A percentile compares a stretch with the other conserved stretches of the same genome.
Evolutionary conservation across 768 basidiomycete species (phyloP).

Genomic region (Flagelloscypha sp.): DNA sequence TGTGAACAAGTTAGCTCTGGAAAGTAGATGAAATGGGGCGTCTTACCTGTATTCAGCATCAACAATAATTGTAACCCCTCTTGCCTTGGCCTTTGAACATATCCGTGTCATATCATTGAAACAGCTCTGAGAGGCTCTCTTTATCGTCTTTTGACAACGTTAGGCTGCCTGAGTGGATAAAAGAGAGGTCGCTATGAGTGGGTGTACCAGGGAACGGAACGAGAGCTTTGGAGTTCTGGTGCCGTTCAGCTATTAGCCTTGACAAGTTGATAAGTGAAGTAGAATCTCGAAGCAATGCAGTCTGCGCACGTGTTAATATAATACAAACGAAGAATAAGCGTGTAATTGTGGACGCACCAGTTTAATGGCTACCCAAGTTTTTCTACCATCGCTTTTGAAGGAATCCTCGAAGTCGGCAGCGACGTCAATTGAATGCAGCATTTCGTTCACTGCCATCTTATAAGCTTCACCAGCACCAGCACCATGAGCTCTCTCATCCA

Average conservation of each 20-base stretch:
- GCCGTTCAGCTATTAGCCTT: slow-evolving; percentile 40
- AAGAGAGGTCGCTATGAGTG: slow-evolving; percentile 51
- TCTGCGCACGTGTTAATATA: slow-evolving; percentile 26
- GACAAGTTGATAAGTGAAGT: slow-evolving; percentile 57
- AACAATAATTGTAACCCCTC: slow-evolving; percentile 63
- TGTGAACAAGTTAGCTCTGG: background rate
- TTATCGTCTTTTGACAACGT: slow-evolving; percentile 49
- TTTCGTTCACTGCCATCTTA: slow-evolving; percentile 66
- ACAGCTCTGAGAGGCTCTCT: slow-evolving; percentile 48
- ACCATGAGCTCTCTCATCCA: slow-evolving; percentile 41
- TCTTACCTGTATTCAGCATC: slow-evolving; percentile 77
- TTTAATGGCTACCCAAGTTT: slow-evolving; percentile 84
- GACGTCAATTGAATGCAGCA: slow-evolving; percentile 66
- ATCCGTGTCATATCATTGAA: slow-evolving; percentile 55
- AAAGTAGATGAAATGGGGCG: background rate
- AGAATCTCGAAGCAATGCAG: slow-evolving; percentile 60
- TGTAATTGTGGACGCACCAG: slow-evolving; percentile 38
- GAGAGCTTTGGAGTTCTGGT: slow-evolving; percentile 16
- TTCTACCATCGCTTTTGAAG: slow-evolving; percentile 28
- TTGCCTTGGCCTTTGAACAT: slow-evolving; percentile 50
- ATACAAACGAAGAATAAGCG: slow-evolving; percentile 1
- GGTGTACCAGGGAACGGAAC: slow-evolving; percentile 69
- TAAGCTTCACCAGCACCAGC: slow-evolving; percentile 22
- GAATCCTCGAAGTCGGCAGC: slow-evolving; percentile 74
- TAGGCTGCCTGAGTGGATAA: slow-evolving; percentile 12